Conservation (phyloP, 2,329 filamentous ascomycete genomes). For the Ceratocystis colombiana region DNA sequence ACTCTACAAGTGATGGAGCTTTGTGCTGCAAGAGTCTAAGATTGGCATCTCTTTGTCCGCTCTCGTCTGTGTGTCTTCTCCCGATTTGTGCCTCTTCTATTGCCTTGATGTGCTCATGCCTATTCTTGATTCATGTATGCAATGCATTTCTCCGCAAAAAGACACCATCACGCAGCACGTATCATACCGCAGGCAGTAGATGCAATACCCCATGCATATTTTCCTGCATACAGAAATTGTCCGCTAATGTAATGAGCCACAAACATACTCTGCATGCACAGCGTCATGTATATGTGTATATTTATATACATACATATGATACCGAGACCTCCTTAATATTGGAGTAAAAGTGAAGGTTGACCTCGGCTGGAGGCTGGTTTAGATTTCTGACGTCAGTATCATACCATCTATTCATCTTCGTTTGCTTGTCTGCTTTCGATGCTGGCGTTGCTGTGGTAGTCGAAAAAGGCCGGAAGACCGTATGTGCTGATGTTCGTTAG, state of each 20-base stretch:
- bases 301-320: neutral
- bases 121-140: neutral
- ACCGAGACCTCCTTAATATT: neutral
- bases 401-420: neutral
- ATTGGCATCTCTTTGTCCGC: neutral
- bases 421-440: neutral
- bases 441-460: neutral
- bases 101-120: no score
- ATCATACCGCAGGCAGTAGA: no score
- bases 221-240: no score
- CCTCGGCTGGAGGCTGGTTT: neutral
- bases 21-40: neutral
- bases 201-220: no score
- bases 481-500: neutral
- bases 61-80: neutral
- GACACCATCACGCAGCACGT: no score
- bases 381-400: constrained; percentile 2
- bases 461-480: neutral
- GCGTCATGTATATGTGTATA: no score
- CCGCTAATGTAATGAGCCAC: no score
- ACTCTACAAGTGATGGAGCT: no score
- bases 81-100: neutral
- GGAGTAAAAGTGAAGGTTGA: neutral
- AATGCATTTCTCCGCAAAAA: neutral
- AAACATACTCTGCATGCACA: no score